Conservation (phyloP, 1,284 basidiomycete species). For the Laetiporus sulphureus region DNA sequence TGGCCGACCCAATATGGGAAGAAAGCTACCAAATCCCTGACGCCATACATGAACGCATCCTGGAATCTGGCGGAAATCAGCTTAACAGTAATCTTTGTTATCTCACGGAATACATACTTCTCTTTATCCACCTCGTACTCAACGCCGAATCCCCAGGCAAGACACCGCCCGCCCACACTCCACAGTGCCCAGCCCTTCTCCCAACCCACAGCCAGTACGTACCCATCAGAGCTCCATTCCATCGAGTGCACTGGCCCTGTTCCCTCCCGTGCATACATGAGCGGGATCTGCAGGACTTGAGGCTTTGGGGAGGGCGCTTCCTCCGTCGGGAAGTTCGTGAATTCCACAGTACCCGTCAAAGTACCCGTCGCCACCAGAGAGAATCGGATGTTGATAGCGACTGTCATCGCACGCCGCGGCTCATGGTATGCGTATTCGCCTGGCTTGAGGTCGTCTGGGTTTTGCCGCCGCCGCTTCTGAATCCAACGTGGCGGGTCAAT, state of each 20-base stretch:
- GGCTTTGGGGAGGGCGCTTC: constrained; percentile 47
- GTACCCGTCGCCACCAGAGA: constrained; percentile 84
- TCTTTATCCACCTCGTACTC: constrained; percentile 57
- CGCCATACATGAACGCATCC: constrained; percentile 83
- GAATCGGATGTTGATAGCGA: constrained; percentile 80
- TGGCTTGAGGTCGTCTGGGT: constrained; percentile 34
- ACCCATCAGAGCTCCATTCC: constrained; percentile 93
- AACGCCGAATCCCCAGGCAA: constrained; percentile 69
- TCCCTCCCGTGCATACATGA: constrained; percentile 43
- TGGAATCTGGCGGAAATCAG: constrained; percentile 46
- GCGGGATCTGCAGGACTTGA: constrained; percentile 49
- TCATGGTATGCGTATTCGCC: constrained; percentile 44
- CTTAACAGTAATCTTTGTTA: too few relatives aligned
- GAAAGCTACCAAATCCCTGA: constrained; percentile 52
- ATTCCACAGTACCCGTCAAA: constrained; percentile 52
- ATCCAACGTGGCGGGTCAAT: constrained; percentile 70
- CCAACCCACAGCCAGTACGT: constrained; percentile 96
- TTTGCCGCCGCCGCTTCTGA: constrained; percentile 55
- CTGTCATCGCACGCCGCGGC: constrained; percentile 54
- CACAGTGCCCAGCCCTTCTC: constrained; percentile 86
- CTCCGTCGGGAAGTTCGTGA: constrained; percentile 58
- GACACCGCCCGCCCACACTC: constrained; percentile 85
- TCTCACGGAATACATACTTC: constrained; percentile 32
- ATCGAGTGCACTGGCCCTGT: constrained; percentile 74
- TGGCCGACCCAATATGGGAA: too few relatives aligned